phyloP scores from a whole-genome alignment of 139 green algal genomes.

The Tetradesmus obliquus region DNA sequence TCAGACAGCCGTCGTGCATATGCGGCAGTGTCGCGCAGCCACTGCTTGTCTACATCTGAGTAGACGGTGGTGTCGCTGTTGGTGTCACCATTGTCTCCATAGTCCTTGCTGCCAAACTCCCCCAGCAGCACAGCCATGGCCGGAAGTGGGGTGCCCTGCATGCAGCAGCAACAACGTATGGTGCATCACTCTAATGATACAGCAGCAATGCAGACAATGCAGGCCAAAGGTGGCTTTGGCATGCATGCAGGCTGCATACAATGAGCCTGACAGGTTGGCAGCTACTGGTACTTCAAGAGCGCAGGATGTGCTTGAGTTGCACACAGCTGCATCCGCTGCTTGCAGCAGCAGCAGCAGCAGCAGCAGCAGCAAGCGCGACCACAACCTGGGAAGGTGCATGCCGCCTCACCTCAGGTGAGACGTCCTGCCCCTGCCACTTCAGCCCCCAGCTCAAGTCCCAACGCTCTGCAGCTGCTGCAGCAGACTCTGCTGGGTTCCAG shows the following conservation, averaged over 20 bases:
- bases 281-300: background rate
- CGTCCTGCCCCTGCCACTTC: slow-evolving; percentile 17
- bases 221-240: background rate
- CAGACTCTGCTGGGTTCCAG: background rate
- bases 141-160: background rate
- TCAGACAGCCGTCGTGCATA: slow-evolving; percentile 6
- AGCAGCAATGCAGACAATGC: background rate
- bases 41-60: background rate
- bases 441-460: slow-evolving; percentile 36
- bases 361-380: too few relatives aligned
- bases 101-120: slow-evolving; percentile 31
- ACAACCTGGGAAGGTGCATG: too few relatives aligned
- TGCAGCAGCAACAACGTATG: background rate
- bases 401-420: background rate
- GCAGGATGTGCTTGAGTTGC: background rate
- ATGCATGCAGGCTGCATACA: too few relatives aligned
- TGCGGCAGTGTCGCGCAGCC: background rate
- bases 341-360: too few relatives aligned
- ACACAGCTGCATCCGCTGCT: too few relatives aligned
- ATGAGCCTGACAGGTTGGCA: background rate
- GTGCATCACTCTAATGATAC: too few relatives aligned
- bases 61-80: slow-evolving; percentile 43
- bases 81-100: background rate
- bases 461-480: too few relatives aligned
- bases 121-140: slow-evolving; percentile 7